Conservation (phyloP, 257 asterid species). For the Solanum neorickii region DNA sequence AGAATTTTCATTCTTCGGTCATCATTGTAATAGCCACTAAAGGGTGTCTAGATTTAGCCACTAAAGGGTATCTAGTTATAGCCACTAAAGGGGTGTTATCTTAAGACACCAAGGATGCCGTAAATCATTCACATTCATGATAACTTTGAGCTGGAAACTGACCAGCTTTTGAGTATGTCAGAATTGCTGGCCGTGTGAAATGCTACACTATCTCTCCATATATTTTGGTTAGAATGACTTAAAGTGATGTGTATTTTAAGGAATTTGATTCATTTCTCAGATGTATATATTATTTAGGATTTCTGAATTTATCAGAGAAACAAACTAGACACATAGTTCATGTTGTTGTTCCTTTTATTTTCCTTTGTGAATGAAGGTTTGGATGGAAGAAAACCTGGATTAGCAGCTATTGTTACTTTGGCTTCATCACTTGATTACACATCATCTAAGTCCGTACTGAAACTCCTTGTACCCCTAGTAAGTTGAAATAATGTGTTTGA, state of each 20-base stretch:
- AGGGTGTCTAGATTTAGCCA: not conserved
- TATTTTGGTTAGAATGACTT: not conserved
- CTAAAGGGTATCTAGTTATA: no score
- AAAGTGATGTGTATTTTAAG: not conserved
- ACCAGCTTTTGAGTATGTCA: not conserved
- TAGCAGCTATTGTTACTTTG: slow-evolving; percentile 83
- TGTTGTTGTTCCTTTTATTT: not conserved
- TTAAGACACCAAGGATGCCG: not conserved
- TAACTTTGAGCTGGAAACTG: not conserved
- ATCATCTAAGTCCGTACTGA: slow-evolving; percentile 70
- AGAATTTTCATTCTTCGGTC: not conserved
- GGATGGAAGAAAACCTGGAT: slow-evolving; percentile 66
- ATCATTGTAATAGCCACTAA: not conserved
- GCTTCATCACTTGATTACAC: slow-evolving; percentile 93
- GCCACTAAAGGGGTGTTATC: not conserved
- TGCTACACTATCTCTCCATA: not conserved
- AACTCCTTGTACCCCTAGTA: slow-evolving; percentile 78
- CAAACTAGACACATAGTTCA: not conserved
- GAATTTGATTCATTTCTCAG: not conserved
- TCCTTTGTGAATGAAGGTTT: not conserved
- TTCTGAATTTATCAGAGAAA: not conserved
- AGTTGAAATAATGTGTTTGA: slow-evolving; percentile 15
- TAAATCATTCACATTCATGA: not conserved
- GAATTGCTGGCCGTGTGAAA: not conserved
- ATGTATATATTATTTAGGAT: not conserved